A percentile compares a stretch with the other conserved stretches of the same genome.
Evolutionary conservation across 129 eudicot genomes (phyloP).

Genomic region (Pittosporum tobira): DNA sequence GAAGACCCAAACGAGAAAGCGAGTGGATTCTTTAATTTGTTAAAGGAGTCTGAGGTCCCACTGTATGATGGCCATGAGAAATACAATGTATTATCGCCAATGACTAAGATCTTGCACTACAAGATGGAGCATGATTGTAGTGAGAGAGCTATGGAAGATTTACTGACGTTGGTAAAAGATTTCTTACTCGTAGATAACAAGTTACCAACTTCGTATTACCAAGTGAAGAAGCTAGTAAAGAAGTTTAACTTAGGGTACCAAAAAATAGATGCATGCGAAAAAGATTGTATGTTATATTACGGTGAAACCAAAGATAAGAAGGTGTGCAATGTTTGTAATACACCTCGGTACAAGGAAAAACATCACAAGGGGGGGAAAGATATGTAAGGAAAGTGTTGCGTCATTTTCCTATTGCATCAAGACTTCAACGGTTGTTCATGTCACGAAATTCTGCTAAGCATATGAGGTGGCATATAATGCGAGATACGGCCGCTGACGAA

Average conservation of each 20-base stretch:
- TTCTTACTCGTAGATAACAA: not conserved
- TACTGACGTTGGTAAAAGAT: not conserved
- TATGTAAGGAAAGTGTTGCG: not conserved
- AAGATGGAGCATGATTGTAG: no score
- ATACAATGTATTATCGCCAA: no score
- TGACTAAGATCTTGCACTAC: no score
- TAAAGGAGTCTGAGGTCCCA: no score
- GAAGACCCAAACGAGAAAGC: not conserved
- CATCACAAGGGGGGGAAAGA: not conserved
- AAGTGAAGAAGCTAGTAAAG: not conserved
- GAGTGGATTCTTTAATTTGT: not conserved
- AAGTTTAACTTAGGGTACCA: not conserved
- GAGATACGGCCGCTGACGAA: no score
- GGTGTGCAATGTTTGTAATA: not conserved
- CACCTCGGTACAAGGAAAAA: not conserved
- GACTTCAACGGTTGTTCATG: not conserved
- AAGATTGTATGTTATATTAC: not conserved
- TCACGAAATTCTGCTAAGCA: not conserved
- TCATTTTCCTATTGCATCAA: not conserved
- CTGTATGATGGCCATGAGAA: no score
- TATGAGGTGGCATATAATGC: no score
- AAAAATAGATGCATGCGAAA: not conserved
- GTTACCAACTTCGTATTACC: not conserved
- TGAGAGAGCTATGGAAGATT: no score
- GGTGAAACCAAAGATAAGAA: not conserved